These are phyloP conservation scores for Cercis canadensis DNA, from an alignment of 306 rosid species.

Conservation along the genomic window DNA sequence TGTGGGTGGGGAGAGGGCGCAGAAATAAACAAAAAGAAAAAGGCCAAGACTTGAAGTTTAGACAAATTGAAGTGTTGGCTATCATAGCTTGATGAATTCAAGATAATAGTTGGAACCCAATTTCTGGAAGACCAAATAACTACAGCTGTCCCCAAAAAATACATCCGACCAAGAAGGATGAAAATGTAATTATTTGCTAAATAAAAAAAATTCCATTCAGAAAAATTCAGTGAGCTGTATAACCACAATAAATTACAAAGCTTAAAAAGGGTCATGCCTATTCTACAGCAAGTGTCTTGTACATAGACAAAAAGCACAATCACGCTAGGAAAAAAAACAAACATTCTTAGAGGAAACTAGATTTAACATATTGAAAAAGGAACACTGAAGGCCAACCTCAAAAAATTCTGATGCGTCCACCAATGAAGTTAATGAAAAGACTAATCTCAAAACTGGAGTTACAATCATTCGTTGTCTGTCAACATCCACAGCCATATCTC, in stretches of 20 bases:
- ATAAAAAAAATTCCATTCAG: background rate
- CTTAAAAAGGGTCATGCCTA: background rate
- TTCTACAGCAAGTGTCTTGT: background rate
- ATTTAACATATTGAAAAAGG: background rate
- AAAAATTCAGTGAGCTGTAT: background rate
- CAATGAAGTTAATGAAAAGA: constrained; percentile 78
- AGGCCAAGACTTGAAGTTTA: background rate
- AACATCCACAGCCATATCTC: constrained; percentile 68
- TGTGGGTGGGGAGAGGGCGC: too few species aligned
- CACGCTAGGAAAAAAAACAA: constrained; percentile 1
- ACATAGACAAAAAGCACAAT: background rate
- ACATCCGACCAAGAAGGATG: constrained; percentile 5
- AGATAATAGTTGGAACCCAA: background rate
- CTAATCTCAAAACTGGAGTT: constrained; percentile 81
- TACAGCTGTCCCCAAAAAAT: too few species aligned
- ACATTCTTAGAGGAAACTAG: background rate
- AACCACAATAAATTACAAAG: too few species aligned
- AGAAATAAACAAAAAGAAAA: background rate
- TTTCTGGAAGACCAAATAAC: background rate
- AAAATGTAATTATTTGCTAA: constrained; percentile 11
- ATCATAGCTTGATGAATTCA: too few species aligned
- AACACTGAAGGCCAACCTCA: constrained; percentile 68
- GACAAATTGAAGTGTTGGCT: background rate
- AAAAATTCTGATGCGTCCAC: constrained; percentile 81
- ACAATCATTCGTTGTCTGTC: constrained; percentile 74